A percentile compares a stretch with the other conserved stretches of the same genome.
Conservation (phyloP, 805 yeast species). For the Sugiyamaella chiloensis region DNA sequence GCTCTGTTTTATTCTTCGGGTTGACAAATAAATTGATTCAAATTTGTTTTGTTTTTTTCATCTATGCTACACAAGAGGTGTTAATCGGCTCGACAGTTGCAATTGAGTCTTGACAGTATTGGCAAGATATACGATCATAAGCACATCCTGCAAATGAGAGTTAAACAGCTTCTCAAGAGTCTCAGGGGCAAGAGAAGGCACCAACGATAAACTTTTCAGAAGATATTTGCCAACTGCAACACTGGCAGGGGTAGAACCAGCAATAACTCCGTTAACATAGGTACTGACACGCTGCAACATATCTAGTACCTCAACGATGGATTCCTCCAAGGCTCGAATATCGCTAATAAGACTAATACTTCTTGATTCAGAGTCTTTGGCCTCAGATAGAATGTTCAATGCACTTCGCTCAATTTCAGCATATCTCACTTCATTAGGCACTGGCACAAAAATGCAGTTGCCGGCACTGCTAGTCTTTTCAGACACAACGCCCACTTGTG, state of each 20-base stretch:
- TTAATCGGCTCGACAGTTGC: slow-evolving; percentile 71
- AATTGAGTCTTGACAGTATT: slow-evolving; percentile 82
- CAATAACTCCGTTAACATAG: slow-evolving; percentile 32
- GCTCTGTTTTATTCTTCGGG: too few species aligned
- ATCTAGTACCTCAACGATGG: slow-evolving; percentile 37
- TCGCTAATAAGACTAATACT: slow-evolving; percentile 34
- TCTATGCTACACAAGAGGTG: slow-evolving; percentile 44
- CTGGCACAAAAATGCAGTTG: slow-evolving; percentile 67
- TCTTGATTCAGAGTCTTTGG: slow-evolving; percentile 33
- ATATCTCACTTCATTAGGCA: slow-evolving; percentile 62
- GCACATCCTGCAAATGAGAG: slow-evolving; percentile 72
- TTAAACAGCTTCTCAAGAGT: slow-evolving; percentile 60
- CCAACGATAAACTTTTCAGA: slow-evolving; percentile 42
- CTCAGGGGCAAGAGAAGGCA: slow-evolving; percentile 43
- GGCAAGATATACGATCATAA: slow-evolving; percentile 78
- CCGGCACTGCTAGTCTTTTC: slow-evolving; percentile 33
- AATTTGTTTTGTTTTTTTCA: background rate
- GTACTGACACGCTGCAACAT: slow-evolving; percentile 39
- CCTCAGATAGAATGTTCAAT: slow-evolving; percentile 34
- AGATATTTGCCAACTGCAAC: slow-evolving; percentile 62
- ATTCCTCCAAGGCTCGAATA: slow-evolving; percentile 32
- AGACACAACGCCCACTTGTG: slow-evolving; percentile 59
- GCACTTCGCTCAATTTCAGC: slow-evolving; percentile 49
- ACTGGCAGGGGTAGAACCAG: slow-evolving; percentile 29
- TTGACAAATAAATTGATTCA: too few species aligned